These are phyloP conservation scores for Penicillium sp. DNA, from an alignment of 2,329 filamentous ascomycete species.

Conservation along the genomic window DNA sequence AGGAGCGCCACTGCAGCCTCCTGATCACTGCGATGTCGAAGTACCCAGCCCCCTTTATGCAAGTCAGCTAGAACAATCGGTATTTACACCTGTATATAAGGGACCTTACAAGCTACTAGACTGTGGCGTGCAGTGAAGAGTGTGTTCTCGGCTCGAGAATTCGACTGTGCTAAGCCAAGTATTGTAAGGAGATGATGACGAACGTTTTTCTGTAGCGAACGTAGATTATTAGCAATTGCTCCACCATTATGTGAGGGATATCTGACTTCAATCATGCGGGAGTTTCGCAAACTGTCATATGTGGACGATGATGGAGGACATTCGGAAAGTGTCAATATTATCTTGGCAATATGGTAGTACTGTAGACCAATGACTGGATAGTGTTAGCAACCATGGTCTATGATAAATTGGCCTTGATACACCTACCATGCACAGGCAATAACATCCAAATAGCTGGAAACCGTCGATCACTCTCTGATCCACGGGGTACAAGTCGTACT, in stretches of 20 bases:
- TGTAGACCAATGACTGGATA: slow-evolving; percentile 34
- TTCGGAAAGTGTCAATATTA: slow-evolving; percentile 26
- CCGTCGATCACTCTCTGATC: slow-evolving; percentile 15
- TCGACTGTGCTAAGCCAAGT: slow-evolving; percentile 27
- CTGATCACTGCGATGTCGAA: slow-evolving; percentile 25
- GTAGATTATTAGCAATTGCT: neutral
- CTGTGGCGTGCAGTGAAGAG: slow-evolving; percentile 29
- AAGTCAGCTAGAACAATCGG: neutral
- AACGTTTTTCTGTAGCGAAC: slow-evolving; percentile 17
- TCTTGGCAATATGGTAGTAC: slow-evolving; percentile 37
- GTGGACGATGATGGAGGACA: slow-evolving; percentile 4
- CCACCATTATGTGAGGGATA: neutral
- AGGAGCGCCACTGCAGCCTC: slow-evolving; percentile 24
- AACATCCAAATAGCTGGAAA: slow-evolving; percentile 35
- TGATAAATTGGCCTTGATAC: neutral
- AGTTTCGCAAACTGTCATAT: slow-evolving; percentile 23
- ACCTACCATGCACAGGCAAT: slow-evolving; percentile 31
- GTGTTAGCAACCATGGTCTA: neutral
- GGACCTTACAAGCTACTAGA: slow-evolving; percentile 25
- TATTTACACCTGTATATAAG: neutral
- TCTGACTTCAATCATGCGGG: slow-evolving; percentile 23
- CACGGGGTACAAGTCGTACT: slow-evolving; percentile 23
- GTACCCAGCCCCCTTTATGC: slow-evolving; percentile 27
- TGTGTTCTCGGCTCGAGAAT: slow-evolving; percentile 27
- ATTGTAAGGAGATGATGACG: slow-evolving; percentile 24